Conservation (phyloP, 1,284 basidiomycete genomes). For the Ceratobasidium sp. region DNA sequence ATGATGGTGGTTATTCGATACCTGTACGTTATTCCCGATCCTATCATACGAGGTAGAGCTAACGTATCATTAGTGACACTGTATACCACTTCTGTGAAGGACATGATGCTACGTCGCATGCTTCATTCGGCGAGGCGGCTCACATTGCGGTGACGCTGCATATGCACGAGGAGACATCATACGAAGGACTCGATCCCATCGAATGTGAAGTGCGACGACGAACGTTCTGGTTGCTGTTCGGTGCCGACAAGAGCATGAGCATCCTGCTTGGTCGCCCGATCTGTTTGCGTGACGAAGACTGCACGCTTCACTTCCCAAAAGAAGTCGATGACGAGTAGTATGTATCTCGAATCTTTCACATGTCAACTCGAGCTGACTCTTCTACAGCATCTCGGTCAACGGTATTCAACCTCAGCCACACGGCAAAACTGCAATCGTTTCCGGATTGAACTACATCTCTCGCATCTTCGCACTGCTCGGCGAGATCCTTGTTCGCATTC, state of each 20-base stretch:
- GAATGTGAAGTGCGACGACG: conserved; percentile 83
- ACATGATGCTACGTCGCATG: conserved; percentile 85
- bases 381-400: conserved; percentile 74
- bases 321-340: conserved; percentile 87
- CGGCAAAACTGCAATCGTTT: conserved; percentile 81
- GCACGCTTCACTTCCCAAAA: conserved; percentile 83
- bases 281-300: conserved; percentile 84
- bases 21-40: conserved; percentile 63
- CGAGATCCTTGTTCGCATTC: conserved; percentile 82
- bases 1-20: conserved; percentile 83
- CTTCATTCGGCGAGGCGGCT: conserved; percentile 80
- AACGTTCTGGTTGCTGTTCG: conserved; percentile 85
- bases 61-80: conserved; percentile 63
- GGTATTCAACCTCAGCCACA: conserved; percentile 82
- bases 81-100: conserved; percentile 86
- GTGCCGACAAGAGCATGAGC: conserved; percentile 88
- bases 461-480: conserved; percentile 83
- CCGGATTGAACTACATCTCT: conserved; percentile 84
- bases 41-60: background rate
- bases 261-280: conserved; percentile 81
- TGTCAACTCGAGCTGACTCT: background rate
- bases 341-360: conserved; percentile 49
- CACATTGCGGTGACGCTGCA: conserved; percentile 81
- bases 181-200: conserved; percentile 80
- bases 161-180: conserved; percentile 82